Evolutionary conservation across 139 green algal species (phyloP), one percentile per base, ranked within the genome.

Genomic region (Pseudopediastrum boryanum): DNA sequence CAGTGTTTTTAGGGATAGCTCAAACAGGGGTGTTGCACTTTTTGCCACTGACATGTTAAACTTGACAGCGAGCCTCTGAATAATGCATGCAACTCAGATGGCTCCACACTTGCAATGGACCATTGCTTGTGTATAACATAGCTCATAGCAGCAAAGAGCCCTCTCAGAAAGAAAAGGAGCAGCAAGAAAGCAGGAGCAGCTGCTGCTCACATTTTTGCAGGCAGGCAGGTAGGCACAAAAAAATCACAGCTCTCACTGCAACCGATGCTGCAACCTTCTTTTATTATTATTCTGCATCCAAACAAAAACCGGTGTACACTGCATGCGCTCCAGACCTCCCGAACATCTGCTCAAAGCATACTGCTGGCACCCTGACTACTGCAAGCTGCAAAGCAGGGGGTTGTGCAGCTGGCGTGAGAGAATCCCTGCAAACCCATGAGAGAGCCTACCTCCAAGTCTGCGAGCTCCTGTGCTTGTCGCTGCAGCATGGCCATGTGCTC

Each of bases 381-480:
- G n/a, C n/a, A 41, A 27, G 7, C 4, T n/a, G 27, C 31, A 4
- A 29, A 42, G 58, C 27, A 19, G 23, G 25, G 36, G 31, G 52
- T 3, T 66, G 58, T 66, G 56, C 36, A 10, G 9, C 12, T 65
- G 54, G n/a, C 9, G 6, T 9, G 9, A 39, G n/a, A 29, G 54
- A 9, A 9, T 13, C 54, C 8, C n/a, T n/a, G n/a, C n/a, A n/a
- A n/a, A n/a, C n/a, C n/a, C n/a, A n/a, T n/a, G n/a, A n/a, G n/a
- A n/a, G 35, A 50, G 9, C 38, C 41, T 39, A 67, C 70, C 70
- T 42, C 36, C 51, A 77, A 38, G 6, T 10, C 35, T 54, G 70
- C 23, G 27, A 25, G 10, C 44, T 77, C 70, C 35, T 77, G 3
- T 6, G 31, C 51, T 39, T 77, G 70, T 31, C 51, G 38, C 25